Base-by-base conservation (phyloP, 2,329 filamentous ascomycete species). In the Hypoxylon sp. region DNA sequence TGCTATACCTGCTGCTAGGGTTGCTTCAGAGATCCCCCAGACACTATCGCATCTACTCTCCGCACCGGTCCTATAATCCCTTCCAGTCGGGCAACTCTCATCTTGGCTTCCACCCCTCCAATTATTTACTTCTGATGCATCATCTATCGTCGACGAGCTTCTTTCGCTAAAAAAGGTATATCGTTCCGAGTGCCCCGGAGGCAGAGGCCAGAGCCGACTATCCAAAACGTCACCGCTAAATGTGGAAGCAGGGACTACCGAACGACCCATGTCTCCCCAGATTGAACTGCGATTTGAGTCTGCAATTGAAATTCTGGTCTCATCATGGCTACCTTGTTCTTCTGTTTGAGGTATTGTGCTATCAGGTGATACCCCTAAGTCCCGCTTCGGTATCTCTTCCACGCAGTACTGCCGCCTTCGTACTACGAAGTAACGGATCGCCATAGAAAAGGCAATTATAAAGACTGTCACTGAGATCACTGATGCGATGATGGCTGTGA, bases 191-290 rank as follows among this genome's bases (percentile, higher is more conserved):
- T 71, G 71, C 0, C 70, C 68, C 19, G 69, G 72, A 14, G 70
- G 70, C 11, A 72, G 56, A 4, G 72, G 72, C 73, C 72, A 73
- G 9, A 63, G 47, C 13, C 68, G 55, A 26, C 58, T 63, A 50
- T 71, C 63, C 70, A 61, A 61, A 1, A 60, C 60, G 24, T 69
- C 63, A 6, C 39, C 54, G 3, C 55, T 59, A 3, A 61, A 24
- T 8, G 61, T 44, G 22, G 63, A 54, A 19, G 65, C 37, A 29
- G 70, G 60, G 3, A 64, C 63, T 2, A 68, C 47, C 3, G 61
- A 53, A 31, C 46, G 61, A 10, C 71, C 65, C 5, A 46, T 50
- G 8, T 69, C 70, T 10, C 68, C 71, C 46, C 69, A 66, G 24
- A 67, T 65, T 44, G 67, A 68, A 42, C 70, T 70, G 9, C 59